phyloP scores from a whole-genome alignment of 768 basidiomycete species.

The Solioccasus polychromus region DNA sequence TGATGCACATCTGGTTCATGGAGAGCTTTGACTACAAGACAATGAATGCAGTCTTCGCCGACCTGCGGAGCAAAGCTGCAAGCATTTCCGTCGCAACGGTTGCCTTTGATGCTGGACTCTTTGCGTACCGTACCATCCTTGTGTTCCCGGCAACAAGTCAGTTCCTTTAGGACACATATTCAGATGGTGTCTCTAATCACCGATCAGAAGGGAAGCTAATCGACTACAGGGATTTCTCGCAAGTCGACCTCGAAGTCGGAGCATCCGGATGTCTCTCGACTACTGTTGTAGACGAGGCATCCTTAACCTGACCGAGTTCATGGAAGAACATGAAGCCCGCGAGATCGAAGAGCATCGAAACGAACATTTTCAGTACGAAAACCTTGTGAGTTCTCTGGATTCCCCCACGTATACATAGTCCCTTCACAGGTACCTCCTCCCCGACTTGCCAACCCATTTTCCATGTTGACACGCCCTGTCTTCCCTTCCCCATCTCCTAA shows the following conservation, averaged over 20 bases:
- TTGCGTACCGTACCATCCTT: constrained; percentile 10
- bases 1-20: constrained; percentile 4
- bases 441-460: not conserved
- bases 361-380: constrained; percentile 8
- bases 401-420: too few species aligned
- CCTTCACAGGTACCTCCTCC: too few species aligned
- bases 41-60: constrained; percentile 6
- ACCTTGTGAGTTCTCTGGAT: constrained; percentile 4
- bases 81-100: constrained; percentile 10
- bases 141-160: constrained; percentile 1
- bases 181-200: not conserved
- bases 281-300: constrained; percentile 1
- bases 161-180: not conserved
- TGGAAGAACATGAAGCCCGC: constrained; percentile 56
- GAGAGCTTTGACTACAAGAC: not conserved
- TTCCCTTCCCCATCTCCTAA: constrained; percentile 19
- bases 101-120: constrained; percentile 25
- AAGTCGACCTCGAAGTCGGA: not conserved
- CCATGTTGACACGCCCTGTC: constrained; percentile 11
- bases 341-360: constrained; percentile 35
- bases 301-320: constrained; percentile 64
- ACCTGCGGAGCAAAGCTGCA: not conserved
- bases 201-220: not conserved
- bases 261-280: not conserved
- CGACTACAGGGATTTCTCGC: not conserved